Conservation (phyloP, 495 filamentous ascomycete species). For the Hyaloscypha bicolor region DNA sequence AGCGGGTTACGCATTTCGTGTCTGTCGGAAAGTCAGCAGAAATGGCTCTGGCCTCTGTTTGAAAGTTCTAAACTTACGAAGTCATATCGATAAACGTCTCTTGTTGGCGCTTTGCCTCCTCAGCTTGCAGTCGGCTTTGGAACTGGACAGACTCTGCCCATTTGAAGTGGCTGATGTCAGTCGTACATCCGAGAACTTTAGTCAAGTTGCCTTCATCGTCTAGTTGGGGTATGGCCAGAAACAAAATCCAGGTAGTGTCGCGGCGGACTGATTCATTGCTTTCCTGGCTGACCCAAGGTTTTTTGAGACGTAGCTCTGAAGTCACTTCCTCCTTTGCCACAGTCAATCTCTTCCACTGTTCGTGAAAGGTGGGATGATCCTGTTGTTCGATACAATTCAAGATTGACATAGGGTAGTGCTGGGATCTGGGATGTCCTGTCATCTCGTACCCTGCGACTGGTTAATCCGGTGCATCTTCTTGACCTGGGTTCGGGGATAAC, state of each 20-base stretch:
- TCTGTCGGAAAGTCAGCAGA: neutral
- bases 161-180: conserved; percentile 57
- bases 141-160: conserved; percentile 65
- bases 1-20: conserved; percentile 80
- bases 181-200: conserved; percentile 29
- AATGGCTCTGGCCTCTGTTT: neutral
- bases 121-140: conserved; percentile 60
- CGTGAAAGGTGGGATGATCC: conserved; percentile 52
- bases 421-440: conserved; percentile 29
- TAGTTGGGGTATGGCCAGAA: conserved; percentile 67
- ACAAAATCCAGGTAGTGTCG: conserved; percentile 68
- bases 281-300: conserved; percentile 56
- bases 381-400: conserved; percentile 64
- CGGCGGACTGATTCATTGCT: conserved; percentile 33
- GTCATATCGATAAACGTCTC: conserved; percentile 92
- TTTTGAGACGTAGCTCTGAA: conserved; percentile 68
- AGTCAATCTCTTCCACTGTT: conserved; percentile 58
- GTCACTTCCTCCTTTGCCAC: conserved; percentile 56
- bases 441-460: conserved; percentile 28
- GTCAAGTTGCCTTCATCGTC: conserved; percentile 36
- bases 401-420: conserved; percentile 45
- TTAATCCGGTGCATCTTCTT: neutral
- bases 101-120: conserved; percentile 69
- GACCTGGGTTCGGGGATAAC: neutral
- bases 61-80: conserved; percentile 13